Evolutionary conservation across 2,329 filamentous ascomycete genomes (phyloP), one percentile per base, ranked within the genome.

Genomic region (Uncinocarpus reesii): DNA sequence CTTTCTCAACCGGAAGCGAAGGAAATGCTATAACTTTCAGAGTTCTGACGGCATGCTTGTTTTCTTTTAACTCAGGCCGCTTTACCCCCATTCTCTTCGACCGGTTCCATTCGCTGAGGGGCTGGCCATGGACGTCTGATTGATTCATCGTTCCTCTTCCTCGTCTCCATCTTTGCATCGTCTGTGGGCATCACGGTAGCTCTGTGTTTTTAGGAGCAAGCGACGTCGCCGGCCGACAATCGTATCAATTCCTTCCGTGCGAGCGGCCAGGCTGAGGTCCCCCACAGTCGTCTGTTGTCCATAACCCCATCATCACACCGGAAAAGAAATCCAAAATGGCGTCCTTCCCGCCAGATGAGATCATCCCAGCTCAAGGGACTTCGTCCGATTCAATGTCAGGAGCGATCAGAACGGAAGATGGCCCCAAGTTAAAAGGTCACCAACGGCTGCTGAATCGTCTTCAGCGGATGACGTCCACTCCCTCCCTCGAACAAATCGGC

Each of bases 381-480:
- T 62, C 67, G 4, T 56, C 53, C 16, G 69, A 60, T 48, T 61
- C 65, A 35, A 52, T 58, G 42, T 63, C 65, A 26, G 65, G 61
- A 3, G 59, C 65, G 29, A 32, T 41, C 31, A 49, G 31, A 20
- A 4, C 24, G 11, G 42, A 42, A 20, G 23, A 16, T n/a, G 67
- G 65, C 2, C 71, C 70, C 21, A 86, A 83, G 65, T 71, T 77
- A 49, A 87, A 81, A 62, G 77, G 79, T 46, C 78, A 84, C 40
- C 79, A 81, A 57, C 79, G 81, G 51, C 66, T 94, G 28, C 71
- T 93, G 15, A 80, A 81, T 53, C 79, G 81, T 26, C 74, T 94
- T 42, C 83, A 90, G 53, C 81, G 86, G 50, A 90, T 93, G 60
- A 82, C 85, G 8, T 94, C 87, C 0, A 86, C 83, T 5, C 81